These are phyloP conservation scores for Tolypocladium capitatum DNA, from an alignment of 2,329 filamentous ascomycete genomes.

Conservation along the genomic window DNA sequence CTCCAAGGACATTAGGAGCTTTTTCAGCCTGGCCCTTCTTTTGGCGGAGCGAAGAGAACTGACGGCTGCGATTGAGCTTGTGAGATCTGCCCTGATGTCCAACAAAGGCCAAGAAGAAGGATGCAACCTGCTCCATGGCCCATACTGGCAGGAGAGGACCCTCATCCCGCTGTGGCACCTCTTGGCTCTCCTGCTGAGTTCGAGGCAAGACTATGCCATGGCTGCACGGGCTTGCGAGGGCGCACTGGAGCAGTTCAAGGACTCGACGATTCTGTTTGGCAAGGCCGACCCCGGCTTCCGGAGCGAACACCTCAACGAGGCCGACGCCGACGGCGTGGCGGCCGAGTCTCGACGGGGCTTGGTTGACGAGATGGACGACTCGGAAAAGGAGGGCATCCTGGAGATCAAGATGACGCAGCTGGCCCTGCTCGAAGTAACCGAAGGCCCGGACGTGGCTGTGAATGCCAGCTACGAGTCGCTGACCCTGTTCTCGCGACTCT, in stretches of 20 bases:
- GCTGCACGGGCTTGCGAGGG: conserved; percentile 77
- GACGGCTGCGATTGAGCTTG: conserved; percentile 64
- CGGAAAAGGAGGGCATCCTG: conserved; percentile 77
- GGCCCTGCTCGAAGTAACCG: conserved; percentile 65
- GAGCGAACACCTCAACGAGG: conserved; percentile 55
- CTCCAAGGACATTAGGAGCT: conserved; percentile 56
- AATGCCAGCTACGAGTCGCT: conserved; percentile 80
- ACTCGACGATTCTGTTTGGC: conserved; percentile 57
- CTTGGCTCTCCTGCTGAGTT: conserved; percentile 71
- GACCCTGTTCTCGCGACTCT: conserved; percentile 67
- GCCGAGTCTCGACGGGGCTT: conserved; percentile 29
- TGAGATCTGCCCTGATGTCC: conserved; percentile 61
- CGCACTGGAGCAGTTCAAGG: conserved; percentile 79
- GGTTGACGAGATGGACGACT: conserved; percentile 68
- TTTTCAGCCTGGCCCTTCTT: conserved; percentile 74
- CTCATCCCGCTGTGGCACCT: conserved; percentile 83
- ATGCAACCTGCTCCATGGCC: conserved; percentile 30
- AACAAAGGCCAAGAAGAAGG: conserved; percentile 34
- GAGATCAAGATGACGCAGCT: conserved; percentile 95
- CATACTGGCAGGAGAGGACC: conserved; percentile 49
- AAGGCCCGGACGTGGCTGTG: conserved; percentile 74
- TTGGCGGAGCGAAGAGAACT: conserved; percentile 79
- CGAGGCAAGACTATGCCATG: conserved; percentile 70
- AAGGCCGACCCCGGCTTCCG: conserved; percentile 40
- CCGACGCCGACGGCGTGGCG: conserved; percentile 17